Evolutionary conservation across 2,329 filamentous ascomycete species (phyloP), one percentile per base, ranked within the genome.

Genomic region (Eurotiales sp.): DNA sequence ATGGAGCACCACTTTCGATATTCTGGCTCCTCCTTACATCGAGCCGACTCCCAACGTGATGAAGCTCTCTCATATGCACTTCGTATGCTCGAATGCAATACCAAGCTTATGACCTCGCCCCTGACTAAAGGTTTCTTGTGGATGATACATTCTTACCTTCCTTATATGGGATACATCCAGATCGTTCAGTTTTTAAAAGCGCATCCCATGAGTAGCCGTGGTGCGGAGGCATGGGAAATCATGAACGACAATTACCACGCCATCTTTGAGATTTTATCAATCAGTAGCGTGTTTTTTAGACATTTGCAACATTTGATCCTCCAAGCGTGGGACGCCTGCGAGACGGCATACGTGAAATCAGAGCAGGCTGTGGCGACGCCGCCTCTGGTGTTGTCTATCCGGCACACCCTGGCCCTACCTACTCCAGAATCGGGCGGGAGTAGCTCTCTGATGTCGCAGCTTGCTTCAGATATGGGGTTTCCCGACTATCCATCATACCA

Each of bases 141-240:
- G 77, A 53, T 73, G 1, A 45, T 66, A 1, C 60, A 69, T 3
- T 62, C 68, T 19, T 58, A 78, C 56, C 77, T 79, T 49, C 77
- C 77, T 0, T 72, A 78, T 39, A 70, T 71, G 0, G 76, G 73
- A 1, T 78, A 78, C 54, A 63, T 77, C 10, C 69, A 77, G 37
- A 55, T 77, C 5, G 53, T 71, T 1, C 68, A 77, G 51, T 68
- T 76, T 19, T 50, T 79, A 27, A 64, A 60, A 32, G 62, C 54
- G 29, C 64, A 68, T 8, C 74, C 76, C 8, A 41, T 58, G 3
- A 55, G 60, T 4, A 46, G 58, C 2, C 30, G 15, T 6, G 23
- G 29, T n/a, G 53, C 63, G 11, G 42, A 57, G 3, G 65, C 67
- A 3, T 81, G 78, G 77, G 55, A 69, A 5, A 49, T 64, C 1